A percentile compares a stretch with the other conserved stretches of the same genome.
Evolutionary conservation across 1,284 basidiomycete species (phyloP).

Genomic region (Cutaneotrichosporon sp.): DNA sequence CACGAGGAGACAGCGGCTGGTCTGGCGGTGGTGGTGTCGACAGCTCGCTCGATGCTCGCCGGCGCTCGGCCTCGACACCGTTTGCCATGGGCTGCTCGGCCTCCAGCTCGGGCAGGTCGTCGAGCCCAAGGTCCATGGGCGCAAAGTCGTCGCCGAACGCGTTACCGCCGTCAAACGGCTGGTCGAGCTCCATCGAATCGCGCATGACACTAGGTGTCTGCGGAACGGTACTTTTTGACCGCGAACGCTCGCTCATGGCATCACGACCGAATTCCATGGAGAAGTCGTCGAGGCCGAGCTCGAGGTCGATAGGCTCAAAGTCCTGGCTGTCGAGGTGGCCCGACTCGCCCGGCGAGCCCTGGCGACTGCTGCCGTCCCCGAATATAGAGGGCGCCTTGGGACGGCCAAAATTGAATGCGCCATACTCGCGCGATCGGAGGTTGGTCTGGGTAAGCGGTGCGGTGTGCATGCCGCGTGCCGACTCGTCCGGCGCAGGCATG

Average conservation of each 20-base stretch:
- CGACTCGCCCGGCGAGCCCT: constrained; percentile 31
- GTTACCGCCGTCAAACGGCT: not conserved
- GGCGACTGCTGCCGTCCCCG: constrained; percentile 35
- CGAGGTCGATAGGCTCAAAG: constrained; percentile 51
- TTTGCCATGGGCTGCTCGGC: not conserved
- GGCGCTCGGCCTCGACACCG: not conserved
- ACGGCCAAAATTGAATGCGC: constrained; percentile 44
- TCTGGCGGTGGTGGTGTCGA: constrained; percentile 42
- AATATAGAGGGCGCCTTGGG: constrained; percentile 48
- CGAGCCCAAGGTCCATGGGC: constrained; percentile 21
- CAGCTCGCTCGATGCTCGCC: constrained; percentile 52
- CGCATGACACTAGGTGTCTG: constrained; percentile 40
- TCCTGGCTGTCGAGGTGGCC: constrained; percentile 77
- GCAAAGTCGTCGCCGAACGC: constrained; percentile 16
- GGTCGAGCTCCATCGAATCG: constrained; percentile 40
- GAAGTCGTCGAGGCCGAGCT: constrained; percentile 48
- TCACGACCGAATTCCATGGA: constrained; percentile 66
- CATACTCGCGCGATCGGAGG: constrained; percentile 36
- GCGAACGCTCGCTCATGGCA: constrained; percentile 45
- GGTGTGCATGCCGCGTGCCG: constrained; percentile 17
- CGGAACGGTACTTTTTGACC: constrained; percentile 22
- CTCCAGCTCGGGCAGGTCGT: constrained; percentile 45
- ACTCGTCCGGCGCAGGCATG: constrained; percentile 10
- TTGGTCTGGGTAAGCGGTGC: constrained; percentile 23
- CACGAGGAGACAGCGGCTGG: constrained; percentile 52